These are phyloP conservation scores for Brachypodium distachyon DNA, from an alignment of 202 grass and related monocot species.

Conservation along the genomic window DNA sequence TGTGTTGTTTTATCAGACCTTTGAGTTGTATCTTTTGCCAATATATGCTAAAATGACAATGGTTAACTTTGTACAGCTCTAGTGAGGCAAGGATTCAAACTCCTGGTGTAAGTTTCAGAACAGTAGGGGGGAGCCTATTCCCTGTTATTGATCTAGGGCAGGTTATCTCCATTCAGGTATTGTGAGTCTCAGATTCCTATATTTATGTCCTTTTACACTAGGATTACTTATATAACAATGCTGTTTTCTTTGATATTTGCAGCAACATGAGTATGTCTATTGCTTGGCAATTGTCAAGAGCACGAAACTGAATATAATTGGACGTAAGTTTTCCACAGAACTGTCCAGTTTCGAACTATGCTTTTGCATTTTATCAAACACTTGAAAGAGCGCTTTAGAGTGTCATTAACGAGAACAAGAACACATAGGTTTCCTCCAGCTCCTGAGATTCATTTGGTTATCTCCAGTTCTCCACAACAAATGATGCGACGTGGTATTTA, in stretches of 20 bases:
- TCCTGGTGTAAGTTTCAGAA: conserved; percentile 69
- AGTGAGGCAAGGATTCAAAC: conserved; percentile 29
- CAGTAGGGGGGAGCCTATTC: conserved; percentile 44
- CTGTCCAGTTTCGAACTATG: neutral
- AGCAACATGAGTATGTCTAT: conserved; percentile 66
- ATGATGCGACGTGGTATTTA: neutral
- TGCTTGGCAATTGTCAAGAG: conserved; percentile 75
- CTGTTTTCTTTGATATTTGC: conserved; percentile 1
- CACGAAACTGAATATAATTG: conserved; percentile 70
- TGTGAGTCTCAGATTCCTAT: neutral
- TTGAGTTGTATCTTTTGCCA: neutral
- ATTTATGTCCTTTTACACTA: neutral
- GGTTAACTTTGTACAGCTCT: conserved; percentile 30
- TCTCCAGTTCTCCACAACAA: neutral
- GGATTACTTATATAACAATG: neutral
- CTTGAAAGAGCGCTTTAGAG: neutral
- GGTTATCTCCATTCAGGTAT: conserved; percentile 53
- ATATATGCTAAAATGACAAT: neutral
- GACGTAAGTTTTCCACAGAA: conserved; percentile 46
- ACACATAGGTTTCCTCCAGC: neutral
- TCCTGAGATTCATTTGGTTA: neutral
- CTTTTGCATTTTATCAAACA: neutral
- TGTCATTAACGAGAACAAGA: neutral
- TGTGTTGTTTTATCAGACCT: neutral
- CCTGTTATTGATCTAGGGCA: conserved; percentile 51